Evolutionary conservation across 1,284 basidiomycete genomes (phyloP), one percentile per base, ranked within the genome.

Genomic region (Polyporus tsugae): DNA sequence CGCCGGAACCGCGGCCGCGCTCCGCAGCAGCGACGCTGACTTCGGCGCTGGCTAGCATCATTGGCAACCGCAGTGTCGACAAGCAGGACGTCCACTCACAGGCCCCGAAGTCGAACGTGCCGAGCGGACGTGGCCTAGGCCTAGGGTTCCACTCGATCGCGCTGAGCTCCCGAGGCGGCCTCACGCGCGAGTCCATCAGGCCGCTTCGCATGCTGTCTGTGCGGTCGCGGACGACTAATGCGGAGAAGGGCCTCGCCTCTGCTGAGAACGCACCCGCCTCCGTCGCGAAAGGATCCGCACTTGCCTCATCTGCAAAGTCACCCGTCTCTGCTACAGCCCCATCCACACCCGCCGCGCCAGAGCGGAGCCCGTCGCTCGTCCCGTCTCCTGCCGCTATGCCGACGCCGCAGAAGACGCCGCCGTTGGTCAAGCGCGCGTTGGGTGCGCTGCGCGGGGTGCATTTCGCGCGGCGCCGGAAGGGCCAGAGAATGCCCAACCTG

Each of bases 351-450:
- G 22, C 25, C 22, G 46, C 22, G 46, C 46, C 46, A 4, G 33
- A 25, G 29, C 11, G n/a, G 2, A 6, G 61, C 61, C 10, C 49
- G n/a, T 38, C 46, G 29, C 17, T 55, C 5, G 2, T 13, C 1
- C 35, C 33, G 22, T 53, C 46, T 10, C 22, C 46, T 38, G 5
- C 60, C 19, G 38, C 38, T 29, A 4, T 57, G 42, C 39, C 42
- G 41, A 38, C 38, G 29, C 60, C 42, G 41, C 42, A 44, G 60
- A 49, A 62, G 29, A n/a, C 42, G 44, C 46, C 61, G 42, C 22
- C 13, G 6, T 25, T 62, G 44, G 36, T 62, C 29, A 36, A 19
- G 19, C 46, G 61, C 19, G 61, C 35, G 44, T 38, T 35, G 61
- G 4, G 10, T 22, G 61, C 49, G 2, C 44, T 62, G 33, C 61